These are phyloP conservation scores for Cordyceps farinosa DNA, from an alignment of 2,329 filamentous ascomycete species.

Conservation along the genomic window DNA sequence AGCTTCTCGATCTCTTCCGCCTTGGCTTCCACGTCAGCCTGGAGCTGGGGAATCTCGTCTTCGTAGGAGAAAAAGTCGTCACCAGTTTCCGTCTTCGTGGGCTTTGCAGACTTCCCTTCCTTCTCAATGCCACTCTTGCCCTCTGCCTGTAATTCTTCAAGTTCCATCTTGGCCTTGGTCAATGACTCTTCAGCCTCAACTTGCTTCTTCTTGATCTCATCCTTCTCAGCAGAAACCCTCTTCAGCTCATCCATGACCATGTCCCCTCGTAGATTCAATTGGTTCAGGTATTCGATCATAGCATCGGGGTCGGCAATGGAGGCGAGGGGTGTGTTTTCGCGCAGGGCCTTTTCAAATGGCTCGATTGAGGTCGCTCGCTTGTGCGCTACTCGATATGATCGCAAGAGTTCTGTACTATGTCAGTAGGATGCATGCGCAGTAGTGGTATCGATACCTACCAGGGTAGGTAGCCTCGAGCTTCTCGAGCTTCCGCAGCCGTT, in stretches of 20 bases:
- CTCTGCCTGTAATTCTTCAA: slow-evolving; percentile 55
- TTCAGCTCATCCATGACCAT: slow-evolving; percentile 95
- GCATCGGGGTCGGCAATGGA: slow-evolving; percentile 83
- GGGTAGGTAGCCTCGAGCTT: slow-evolving; percentile 85
- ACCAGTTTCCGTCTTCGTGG: slow-evolving; percentile 30
- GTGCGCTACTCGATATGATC: slow-evolving; percentile 90
- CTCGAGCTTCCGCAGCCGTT: slow-evolving; percentile 79
- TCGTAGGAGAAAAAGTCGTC: slow-evolving; percentile 94
- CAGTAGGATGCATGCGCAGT: slow-evolving; percentile 1
- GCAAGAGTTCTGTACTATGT: slow-evolving; percentile 65
- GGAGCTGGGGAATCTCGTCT: slow-evolving; percentile 77
- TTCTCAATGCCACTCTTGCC: slow-evolving; percentile 28
- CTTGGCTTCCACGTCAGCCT: slow-evolving; percentile 68
- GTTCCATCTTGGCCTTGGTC: slow-evolving; percentile 60
- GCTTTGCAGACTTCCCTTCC: background rate
- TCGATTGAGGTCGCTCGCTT: slow-evolving; percentile 82
- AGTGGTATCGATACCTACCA: slow-evolving; percentile 47
- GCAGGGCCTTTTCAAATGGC: slow-evolving; percentile 84
- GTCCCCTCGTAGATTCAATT: slow-evolving; percentile 78
- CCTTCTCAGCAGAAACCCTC: slow-evolving; percentile 75
- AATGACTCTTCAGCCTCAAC: slow-evolving; percentile 65
- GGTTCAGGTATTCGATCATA: slow-evolving; percentile 84
- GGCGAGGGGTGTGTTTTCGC: slow-evolving; percentile 87
- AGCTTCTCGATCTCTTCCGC: slow-evolving; percentile 68
- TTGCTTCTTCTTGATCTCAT: slow-evolving; percentile 72